These are phyloP conservation scores for Leccinum fallax DNA, from an alignment of 1,284 basidiomycete genomes.

Conservation along the genomic window DNA sequence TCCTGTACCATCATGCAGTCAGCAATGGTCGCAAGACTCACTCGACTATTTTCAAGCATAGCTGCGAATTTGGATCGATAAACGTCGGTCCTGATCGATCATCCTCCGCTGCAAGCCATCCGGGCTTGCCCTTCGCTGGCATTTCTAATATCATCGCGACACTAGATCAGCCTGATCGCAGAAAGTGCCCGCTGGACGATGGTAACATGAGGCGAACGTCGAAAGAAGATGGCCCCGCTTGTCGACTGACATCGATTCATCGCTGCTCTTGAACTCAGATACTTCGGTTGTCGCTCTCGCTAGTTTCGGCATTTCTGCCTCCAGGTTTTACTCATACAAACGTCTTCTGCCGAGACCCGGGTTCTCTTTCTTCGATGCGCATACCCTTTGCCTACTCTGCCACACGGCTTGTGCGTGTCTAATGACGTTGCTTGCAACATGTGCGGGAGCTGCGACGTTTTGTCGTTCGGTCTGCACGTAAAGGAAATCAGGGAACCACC, in stretches of 20 bases:
- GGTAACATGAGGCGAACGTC: slow-evolving; percentile 23
- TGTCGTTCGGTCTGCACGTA: slow-evolving; percentile 23
- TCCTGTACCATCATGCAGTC: neutral
- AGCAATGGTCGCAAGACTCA: slow-evolving; percentile 11
- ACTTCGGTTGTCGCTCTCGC: neutral
- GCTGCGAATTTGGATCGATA: slow-evolving; percentile 3
- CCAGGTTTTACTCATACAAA: neutral
- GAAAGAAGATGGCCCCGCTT: slow-evolving; percentile 3
- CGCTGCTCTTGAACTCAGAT: neutral
- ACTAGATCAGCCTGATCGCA: slow-evolving; percentile 10
- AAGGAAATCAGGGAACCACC: slow-evolving; percentile 16
- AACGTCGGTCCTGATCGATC: neutral
- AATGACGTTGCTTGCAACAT: slow-evolving; percentile 22
- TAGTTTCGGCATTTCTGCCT: neutral
- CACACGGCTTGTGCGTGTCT: slow-evolving; percentile 28
- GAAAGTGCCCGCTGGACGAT: slow-evolving; percentile 5
- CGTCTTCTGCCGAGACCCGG: slow-evolving; percentile 4
- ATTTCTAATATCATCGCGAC: neutral
- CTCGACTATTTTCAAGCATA: neutral
- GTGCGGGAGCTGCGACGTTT: slow-evolving; percentile 12
- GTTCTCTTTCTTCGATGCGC: slow-evolving; percentile 1
- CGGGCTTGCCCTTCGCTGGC: slow-evolving; percentile 1
- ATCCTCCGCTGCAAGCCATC: neutral
- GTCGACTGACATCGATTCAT: neutral
- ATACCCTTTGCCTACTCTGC: slow-evolving; percentile 9